These are phyloP conservation scores for Cryptosporidium felis DNA, from an alignment of 169 alveolate species.

Conservation along the genomic window DNA sequence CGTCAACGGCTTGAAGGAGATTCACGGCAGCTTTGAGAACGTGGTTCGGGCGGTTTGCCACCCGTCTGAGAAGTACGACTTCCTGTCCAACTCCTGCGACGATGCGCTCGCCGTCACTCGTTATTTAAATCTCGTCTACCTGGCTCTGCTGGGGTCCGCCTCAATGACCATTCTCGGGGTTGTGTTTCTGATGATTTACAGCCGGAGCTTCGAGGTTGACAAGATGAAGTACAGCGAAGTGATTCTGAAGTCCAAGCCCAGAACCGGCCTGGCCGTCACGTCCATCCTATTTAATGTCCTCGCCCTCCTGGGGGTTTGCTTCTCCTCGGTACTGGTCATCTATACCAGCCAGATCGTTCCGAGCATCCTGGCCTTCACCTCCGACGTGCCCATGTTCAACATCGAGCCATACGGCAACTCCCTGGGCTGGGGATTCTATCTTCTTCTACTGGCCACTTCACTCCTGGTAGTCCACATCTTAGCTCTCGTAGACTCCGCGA, in stretches of 20 bases:
- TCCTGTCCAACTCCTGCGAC: slow-evolving; percentile 23
- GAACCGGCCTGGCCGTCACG: slow-evolving; percentile 11
- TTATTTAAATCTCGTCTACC: slow-evolving; percentile 19
- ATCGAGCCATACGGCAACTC: slow-evolving; percentile 9
- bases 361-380: neutral
- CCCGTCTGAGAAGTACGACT: slow-evolving; percentile 33
- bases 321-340: slow-evolving; percentile 8
- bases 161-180: slow-evolving; percentile 9
- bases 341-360: slow-evolving; percentile 23
- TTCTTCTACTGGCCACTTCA: slow-evolving; percentile 1
- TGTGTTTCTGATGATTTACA: slow-evolving; percentile 17
- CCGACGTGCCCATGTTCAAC: slow-evolving; percentile 27
- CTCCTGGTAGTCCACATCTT: slow-evolving; percentile 10
- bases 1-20: slow-evolving; percentile 3
- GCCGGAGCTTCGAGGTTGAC: slow-evolving; percentile 30
- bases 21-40: slow-evolving; percentile 9
- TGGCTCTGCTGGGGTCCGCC: slow-evolving; percentile 7
- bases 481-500: slow-evolving; percentile 22
- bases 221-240: neutral
- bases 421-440: slow-evolving; percentile 58
- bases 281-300: slow-evolving; percentile 13
- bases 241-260: slow-evolving; percentile 14
- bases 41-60: slow-evolving; percentile 12
- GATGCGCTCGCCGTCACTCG: neutral
- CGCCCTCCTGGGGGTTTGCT: slow-evolving; percentile 25